A percentile compares a stretch with the other conserved stretches of the same genome.
Evolutionary conservation across 2,329 filamentous ascomycete species (phyloP).

Genomic region (Curvularia sp.): DNA sequence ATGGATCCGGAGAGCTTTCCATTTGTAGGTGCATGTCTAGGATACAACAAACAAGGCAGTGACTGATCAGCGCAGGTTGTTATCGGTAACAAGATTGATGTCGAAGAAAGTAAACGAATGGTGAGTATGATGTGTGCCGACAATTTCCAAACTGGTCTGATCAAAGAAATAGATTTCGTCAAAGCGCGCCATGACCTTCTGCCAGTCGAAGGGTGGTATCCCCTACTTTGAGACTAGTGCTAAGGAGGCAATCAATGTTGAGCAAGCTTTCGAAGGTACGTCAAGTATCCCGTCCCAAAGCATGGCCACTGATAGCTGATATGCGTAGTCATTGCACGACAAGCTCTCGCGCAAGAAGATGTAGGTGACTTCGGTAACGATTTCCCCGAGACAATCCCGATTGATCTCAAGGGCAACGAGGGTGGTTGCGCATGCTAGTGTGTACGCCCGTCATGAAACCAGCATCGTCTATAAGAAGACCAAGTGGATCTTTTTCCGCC

Average conservation of each 20-base stretch:
- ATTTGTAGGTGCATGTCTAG: constrained; percentile 70
- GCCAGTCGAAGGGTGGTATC: constrained; percentile 95
- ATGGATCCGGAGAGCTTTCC: constrained; percentile 97
- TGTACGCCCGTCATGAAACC: constrained; percentile 12
- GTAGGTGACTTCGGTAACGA: constrained; percentile 97
- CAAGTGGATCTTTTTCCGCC: constrained; percentile 7
- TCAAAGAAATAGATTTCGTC: constrained; percentile 73
- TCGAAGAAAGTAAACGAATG: constrained; percentile 96
- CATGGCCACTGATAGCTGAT: constrained; percentile 9
- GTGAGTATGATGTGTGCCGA: constrained; percentile 56
- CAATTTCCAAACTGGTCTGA: constrained; percentile 17
- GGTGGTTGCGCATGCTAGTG: constrained; percentile 88
- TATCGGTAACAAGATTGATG: constrained; percentile 98
- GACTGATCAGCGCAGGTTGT: constrained; percentile 70
- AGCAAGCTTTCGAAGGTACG: constrained; percentile 76
- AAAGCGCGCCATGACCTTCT: constrained; percentile 96
- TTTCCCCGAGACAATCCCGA: constrained; percentile 97
- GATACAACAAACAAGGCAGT: not conserved
- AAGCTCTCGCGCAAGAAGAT: constrained; percentile 94
- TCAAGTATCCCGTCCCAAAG: not conserved
- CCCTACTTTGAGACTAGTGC: constrained; percentile 99
- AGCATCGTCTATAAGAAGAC: constrained; percentile 14
- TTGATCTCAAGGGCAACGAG: constrained; percentile 91
- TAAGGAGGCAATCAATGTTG: constrained; percentile 98
- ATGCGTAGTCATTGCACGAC: constrained; percentile 84